phyloP scores from a whole-genome alignment of 179 eudicot genomes.

The Gypsophila paniculata region DNA sequence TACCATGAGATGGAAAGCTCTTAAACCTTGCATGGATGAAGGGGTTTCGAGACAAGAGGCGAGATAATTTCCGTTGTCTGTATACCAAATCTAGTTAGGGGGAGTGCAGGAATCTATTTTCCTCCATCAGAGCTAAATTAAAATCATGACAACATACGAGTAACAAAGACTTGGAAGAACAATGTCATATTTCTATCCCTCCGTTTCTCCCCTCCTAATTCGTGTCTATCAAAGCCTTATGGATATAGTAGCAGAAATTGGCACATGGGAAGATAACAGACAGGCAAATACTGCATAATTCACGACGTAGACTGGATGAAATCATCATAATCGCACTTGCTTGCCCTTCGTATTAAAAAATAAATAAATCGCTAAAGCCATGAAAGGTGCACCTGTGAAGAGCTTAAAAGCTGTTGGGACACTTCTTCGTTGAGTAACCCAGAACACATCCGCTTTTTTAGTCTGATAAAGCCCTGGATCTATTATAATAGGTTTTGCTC shows the following conservation, averaged over 20 bases:
- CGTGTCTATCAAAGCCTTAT: too few relatives aligned
- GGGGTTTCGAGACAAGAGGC: too few relatives aligned
- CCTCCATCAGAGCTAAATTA: too few relatives aligned
- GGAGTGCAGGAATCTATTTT: too few relatives aligned
- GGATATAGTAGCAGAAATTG: not conserved
- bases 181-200: too few relatives aligned
- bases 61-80: too few relatives aligned
- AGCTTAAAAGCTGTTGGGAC: conserved; percentile 89
- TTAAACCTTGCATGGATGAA: too few relatives aligned
- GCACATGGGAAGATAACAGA: not conserved
- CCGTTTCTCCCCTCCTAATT: too few relatives aligned
- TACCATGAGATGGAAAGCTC: too few relatives aligned
- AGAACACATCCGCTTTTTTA: conserved; percentile 76
- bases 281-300: not conserved
- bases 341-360: not conserved
- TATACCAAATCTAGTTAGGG: too few relatives aligned
- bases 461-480: conserved; percentile 86
- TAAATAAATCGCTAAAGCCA: conserved; percentile 6
- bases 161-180: too few relatives aligned
- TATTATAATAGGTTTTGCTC: conserved; percentile 75
- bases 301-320: not conserved
- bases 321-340: not conserved
- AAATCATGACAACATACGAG: too few relatives aligned
- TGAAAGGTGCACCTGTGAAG: conserved; percentile 63
- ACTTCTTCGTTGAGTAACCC: conserved; percentile 87